Conservation (phyloP, 2,329 filamentous ascomycete genomes). For the Cryoendolithus antarcticus region DNA sequence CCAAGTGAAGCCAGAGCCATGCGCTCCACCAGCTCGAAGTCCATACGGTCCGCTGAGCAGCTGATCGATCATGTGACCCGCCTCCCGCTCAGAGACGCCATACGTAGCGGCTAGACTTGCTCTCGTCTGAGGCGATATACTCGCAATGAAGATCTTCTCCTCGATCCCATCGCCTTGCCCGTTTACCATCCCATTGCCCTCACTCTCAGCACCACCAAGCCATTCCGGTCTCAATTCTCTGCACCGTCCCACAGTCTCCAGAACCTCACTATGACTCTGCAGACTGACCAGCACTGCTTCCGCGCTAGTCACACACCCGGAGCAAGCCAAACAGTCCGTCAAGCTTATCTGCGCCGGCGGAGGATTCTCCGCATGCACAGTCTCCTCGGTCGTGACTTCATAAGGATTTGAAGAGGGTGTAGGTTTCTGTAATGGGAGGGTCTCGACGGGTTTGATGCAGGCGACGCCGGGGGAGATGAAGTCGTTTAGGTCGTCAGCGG, state of each 20-base stretch:
- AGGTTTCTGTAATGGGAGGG: constrained; percentile 53
- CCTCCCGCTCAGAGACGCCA: constrained; percentile 59
- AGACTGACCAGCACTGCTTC: constrained; percentile 93
- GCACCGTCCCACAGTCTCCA: constrained; percentile 62
- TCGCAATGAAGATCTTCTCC: constrained; percentile 77
- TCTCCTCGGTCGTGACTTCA: constrained; percentile 90
- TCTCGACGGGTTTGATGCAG: constrained; percentile 96
- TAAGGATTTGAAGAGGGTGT: constrained; percentile 37
- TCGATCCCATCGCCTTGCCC: constrained; percentile 22
- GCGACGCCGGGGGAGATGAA: constrained; percentile 97
- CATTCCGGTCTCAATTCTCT: constrained; percentile 11
- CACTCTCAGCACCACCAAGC: background rate
- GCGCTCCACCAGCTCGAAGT: constrained; percentile 55
- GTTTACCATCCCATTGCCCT: constrained; percentile 6
- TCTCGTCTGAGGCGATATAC: constrained; percentile 80
- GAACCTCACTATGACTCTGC: constrained; percentile 85
- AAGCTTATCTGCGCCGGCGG: constrained; percentile 84
- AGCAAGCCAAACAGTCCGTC: constrained; percentile 94
- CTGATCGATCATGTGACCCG: constrained; percentile 70
- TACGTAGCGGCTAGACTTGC: constrained; percentile 82
- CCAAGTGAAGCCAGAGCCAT: constrained; percentile 73
- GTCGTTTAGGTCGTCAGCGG: constrained; percentile 92
- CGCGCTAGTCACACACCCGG: constrained; percentile 91
- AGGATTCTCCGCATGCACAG: constrained; percentile 42
- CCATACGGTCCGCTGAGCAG: constrained; percentile 61